Base-by-base conservation (phyloP, 805 yeast species). In the Metschnikowia kofuensis region DNA sequence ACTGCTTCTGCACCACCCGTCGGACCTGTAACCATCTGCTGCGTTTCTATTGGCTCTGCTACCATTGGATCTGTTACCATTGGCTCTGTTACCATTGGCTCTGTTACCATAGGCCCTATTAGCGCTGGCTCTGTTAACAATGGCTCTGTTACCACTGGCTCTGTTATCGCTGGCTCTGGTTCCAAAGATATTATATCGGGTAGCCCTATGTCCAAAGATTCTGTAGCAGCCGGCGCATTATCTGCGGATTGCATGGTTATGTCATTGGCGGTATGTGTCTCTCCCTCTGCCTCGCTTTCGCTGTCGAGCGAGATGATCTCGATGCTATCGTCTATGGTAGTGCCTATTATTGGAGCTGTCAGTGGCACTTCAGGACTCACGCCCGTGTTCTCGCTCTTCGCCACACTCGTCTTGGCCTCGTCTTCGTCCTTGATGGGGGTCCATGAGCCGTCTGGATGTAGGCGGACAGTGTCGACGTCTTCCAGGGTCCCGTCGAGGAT, bases 381-480 rank as follows among this genome's bases (percentile, higher is more conserved):
- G 11, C 34, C 16, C 21, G 29, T n/a, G 15, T 2, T 12, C 14
- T 41, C 31, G n/a, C 31, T 36, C 35, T 29, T 29, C 21, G 11
- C 49, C 35, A 16, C 45, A 8, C 37, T 38, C 7, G 27, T 14
- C 8, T 40, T 34, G 6, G 28, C 27, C 14, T 40, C 47, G n/a
- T 53, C 56, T 8, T 53, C 63, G 10, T 46, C 50, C 14, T 15
- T 28, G 2, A 60, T 57, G 1, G 70, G 75, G 2, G 61, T 66
- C 96, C 97, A 92, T 0, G 77, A 57, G 0, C 97, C 98, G 59
- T 88, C 87, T 0, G 79, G 70, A 12, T 79, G 75, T 14, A 94
- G 71, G 45, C 79, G 83, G 13, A 92, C 85, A 21, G 77, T 76
- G 36, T 87, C 92, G 2, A 78, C 80, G 11, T 80, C 81, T 2